phyloP scores from a whole-genome alignment of 176 grass and related monocot species.

The Cenchrus purpureus region DNA sequence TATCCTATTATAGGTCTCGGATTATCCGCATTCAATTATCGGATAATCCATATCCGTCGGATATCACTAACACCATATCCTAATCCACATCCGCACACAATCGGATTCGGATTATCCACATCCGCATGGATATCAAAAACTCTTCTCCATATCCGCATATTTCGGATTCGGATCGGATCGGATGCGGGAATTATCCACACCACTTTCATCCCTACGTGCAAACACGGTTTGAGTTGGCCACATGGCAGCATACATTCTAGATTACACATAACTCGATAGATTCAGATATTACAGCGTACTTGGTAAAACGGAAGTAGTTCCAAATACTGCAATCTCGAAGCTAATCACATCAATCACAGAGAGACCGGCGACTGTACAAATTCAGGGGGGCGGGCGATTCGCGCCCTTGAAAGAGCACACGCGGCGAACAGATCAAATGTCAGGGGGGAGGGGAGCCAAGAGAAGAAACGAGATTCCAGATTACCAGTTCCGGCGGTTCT shows the following conservation, averaged over 20 bases:
- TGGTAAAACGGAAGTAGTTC: neutral
- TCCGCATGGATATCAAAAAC: no score
- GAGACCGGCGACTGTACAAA: neutral
- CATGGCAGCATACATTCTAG: no score
- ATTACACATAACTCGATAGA: neutral
- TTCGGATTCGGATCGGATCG: no score
- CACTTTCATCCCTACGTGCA: no score
- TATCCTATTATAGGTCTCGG: no score
- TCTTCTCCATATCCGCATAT: no score
- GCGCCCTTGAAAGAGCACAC: neutral
- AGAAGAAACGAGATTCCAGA: neutral
- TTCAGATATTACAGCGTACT: neutral
- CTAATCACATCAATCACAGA: neutral
- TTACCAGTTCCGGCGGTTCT: neutral
- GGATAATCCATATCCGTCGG: no score
- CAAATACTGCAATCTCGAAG: neutral
- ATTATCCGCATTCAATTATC: no score
- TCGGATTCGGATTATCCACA: no score
- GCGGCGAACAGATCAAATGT: neutral
- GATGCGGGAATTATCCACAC: no score
- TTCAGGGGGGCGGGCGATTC: neutral
- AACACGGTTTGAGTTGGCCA: neutral
- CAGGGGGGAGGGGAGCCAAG: neutral
- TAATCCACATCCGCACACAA: no score
- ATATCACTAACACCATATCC: no score